phyloP scores from a whole-genome alignment of 257 asterid genomes.

The Hygrophila difformis region DNA sequence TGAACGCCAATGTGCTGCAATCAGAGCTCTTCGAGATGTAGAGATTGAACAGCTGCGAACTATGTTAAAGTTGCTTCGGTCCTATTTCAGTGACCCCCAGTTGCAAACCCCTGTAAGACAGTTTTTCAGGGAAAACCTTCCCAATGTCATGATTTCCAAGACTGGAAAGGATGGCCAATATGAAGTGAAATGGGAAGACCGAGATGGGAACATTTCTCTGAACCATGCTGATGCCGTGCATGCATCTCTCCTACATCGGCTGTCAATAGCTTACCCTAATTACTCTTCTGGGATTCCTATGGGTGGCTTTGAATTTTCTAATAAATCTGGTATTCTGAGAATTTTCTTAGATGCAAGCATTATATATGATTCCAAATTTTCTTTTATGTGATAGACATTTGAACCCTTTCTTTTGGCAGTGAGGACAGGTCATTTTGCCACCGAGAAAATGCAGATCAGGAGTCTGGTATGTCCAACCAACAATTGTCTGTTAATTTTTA shows the following conservation, averaged over 20 bases:
- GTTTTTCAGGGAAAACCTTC: constrained; percentile 63
- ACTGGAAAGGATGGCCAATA: constrained; percentile 38
- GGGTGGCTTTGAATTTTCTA: constrained; percentile 72
- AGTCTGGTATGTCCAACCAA: constrained; percentile 49
- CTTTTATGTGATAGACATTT: no score
- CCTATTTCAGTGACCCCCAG: constrained; percentile 53
- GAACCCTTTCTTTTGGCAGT: constrained; percentile 55
- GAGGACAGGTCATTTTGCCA: constrained; percentile 42
- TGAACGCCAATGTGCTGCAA: constrained; percentile 65
- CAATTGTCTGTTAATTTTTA: not conserved
- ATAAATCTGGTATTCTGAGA: constrained; percentile 46
- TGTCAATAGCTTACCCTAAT: constrained; percentile 60
- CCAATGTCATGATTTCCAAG: constrained; percentile 37
- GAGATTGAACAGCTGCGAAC: constrained; percentile 61
- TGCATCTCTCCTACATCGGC: constrained; percentile 55
- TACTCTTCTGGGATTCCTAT: constrained; percentile 47
- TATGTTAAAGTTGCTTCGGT: constrained; percentile 46
- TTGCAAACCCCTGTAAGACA: constrained; percentile 50
- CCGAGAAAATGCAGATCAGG: constrained; percentile 55
- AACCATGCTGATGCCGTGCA: constrained; percentile 45
- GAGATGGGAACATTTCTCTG: constrained; percentile 27
- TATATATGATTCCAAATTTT: no score
- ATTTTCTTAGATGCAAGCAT: not conserved
- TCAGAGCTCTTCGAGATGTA: constrained; percentile 76
- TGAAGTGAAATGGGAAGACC: constrained; percentile 58